A percentile compares a stretch with the other conserved stretches of the same genome.
These are phyloP conservation scores for Colletotrichum cordylinicola DNA, from an alignment of 2,329 filamentous ascomycete species.

Conservation along the genomic window DNA sequence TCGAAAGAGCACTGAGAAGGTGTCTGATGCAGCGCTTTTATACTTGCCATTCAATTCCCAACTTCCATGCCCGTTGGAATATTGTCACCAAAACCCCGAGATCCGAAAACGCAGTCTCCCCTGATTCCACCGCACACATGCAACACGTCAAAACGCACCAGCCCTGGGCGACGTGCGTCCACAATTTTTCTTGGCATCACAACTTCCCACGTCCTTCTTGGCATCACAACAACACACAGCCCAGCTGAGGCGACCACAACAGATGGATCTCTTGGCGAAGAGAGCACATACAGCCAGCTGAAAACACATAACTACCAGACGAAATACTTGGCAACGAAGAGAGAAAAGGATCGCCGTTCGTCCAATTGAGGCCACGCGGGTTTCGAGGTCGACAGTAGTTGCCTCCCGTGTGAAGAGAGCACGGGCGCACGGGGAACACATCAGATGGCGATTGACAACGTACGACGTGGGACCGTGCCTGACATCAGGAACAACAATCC, in stretches of 20 bases:
- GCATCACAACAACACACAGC: neutral
- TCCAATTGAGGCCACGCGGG: neutral
- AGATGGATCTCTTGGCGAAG: neutral
- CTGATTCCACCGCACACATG: neutral
- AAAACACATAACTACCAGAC: neutral
- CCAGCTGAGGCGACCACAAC: neutral
- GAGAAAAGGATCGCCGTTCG: neutral
- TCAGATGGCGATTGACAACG: neutral
- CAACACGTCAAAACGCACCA: neutral
- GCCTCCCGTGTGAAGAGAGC: neutral
- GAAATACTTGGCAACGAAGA: neutral
- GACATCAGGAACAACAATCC: neutral
- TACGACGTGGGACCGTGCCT: constrained; percentile 11
- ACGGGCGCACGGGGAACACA: neutral
- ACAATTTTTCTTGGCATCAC: neutral
- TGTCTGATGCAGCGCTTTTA: neutral
- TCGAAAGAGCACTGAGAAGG: neutral
- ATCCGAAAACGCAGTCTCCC: neutral
- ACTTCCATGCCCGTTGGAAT: neutral
- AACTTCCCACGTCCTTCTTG: neutral
- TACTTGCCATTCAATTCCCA: neutral
- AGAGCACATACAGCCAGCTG: neutral
- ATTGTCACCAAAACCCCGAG: neutral
- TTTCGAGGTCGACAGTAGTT: neutral
- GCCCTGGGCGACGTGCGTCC: neutral